These are phyloP conservation scores for Uncinocarpus reesii DNA, from an alignment of 2,329 filamentous ascomycete genomes.

Conservation along the genomic window DNA sequence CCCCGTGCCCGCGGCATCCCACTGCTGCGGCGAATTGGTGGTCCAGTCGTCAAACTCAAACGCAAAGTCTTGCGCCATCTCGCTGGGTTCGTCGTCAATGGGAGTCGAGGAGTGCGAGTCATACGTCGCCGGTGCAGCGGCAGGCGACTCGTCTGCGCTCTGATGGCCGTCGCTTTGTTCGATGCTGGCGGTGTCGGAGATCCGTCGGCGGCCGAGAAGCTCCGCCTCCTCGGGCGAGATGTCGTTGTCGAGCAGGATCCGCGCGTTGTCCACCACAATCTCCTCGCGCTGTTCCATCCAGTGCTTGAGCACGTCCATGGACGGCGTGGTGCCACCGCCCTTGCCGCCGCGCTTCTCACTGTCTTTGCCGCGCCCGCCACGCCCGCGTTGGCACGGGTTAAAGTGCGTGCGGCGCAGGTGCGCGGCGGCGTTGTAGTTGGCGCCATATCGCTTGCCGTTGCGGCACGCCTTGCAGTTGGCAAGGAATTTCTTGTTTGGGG, in stretches of 20 bases:
- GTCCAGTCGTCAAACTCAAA: constrained; percentile 17
- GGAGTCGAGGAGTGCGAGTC: constrained; percentile 8
- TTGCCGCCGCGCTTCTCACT: constrained; percentile 52
- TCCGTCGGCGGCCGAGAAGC: constrained; percentile 10
- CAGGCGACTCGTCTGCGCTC: constrained; percentile 2
- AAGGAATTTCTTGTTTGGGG: constrained; percentile 54
- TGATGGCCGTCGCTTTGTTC: constrained; percentile 17
- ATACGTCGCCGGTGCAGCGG: constrained; percentile 2
- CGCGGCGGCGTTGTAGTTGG: constrained; percentile 90
- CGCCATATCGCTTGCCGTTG: constrained; percentile 67
- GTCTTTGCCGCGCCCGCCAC: constrained; percentile 48
- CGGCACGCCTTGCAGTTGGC: constrained; percentile 74
- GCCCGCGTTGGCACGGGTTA: constrained; percentile 51
- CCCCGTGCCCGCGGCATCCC: constrained; percentile 5
- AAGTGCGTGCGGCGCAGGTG: constrained; percentile 85
- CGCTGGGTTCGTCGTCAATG: constrained; percentile 5
- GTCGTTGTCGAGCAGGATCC: constrained; percentile 20
- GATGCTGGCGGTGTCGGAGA: constrained; percentile 16
- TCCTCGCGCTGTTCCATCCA: constrained; percentile 53
- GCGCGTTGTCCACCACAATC: constrained; percentile 30
- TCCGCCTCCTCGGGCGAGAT: constrained; percentile 19
- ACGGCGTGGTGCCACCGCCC: constrained; percentile 51
- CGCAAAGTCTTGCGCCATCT: constrained; percentile 18
- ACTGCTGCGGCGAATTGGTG: constrained; percentile 15
- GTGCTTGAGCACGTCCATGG: constrained; percentile 50